These are phyloP conservation scores for Allium fistulosum DNA, from an alignment of 106 monocot species.

Conservation along the genomic window DNA sequence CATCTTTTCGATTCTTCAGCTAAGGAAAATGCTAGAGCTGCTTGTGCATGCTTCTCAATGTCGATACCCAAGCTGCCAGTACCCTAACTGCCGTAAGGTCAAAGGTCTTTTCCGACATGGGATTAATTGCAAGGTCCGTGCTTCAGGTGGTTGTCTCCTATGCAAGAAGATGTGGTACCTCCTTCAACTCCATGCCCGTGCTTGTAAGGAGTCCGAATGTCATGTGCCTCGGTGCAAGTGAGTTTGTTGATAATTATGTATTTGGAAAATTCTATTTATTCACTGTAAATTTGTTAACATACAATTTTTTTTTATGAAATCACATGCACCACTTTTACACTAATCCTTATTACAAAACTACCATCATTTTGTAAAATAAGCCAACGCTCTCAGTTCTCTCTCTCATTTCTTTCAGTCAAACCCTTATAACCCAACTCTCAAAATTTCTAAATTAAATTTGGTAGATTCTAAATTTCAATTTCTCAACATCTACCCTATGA, in stretches of 20 bases:
- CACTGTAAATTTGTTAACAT: too few species aligned
- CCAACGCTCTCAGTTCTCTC: too few species aligned
- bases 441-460: too few species aligned
- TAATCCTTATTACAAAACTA: too few species aligned
- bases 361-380: too few species aligned
- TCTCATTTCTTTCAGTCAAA: too few species aligned
- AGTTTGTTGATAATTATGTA: not conserved
- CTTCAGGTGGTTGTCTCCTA: conserved; percentile 66
- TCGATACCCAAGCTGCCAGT: conserved; percentile 60
- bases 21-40: conserved; percentile 92
- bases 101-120: conserved; percentile 95
- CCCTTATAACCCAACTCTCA: too few species aligned
- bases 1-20: conserved; percentile 30
- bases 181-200: conserved; percentile 86
- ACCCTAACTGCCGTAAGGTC: conserved; percentile 90
- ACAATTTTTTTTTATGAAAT: too few species aligned
- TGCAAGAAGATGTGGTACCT: conserved; percentile 99
- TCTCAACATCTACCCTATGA: too few species aligned
- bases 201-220: conserved; percentile 85
- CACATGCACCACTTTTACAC: too few species aligned
- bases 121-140: conserved; percentile 58
- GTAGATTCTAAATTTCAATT: too few species aligned
- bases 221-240: conserved; percentile 88
- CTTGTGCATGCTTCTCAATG: conserved; percentile 93
- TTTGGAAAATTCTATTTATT: too few species aligned